These are phyloP conservation scores for Bruguiera sexangula DNA, from an alignment of 345 rosid species.

Conservation along the genomic window DNA sequence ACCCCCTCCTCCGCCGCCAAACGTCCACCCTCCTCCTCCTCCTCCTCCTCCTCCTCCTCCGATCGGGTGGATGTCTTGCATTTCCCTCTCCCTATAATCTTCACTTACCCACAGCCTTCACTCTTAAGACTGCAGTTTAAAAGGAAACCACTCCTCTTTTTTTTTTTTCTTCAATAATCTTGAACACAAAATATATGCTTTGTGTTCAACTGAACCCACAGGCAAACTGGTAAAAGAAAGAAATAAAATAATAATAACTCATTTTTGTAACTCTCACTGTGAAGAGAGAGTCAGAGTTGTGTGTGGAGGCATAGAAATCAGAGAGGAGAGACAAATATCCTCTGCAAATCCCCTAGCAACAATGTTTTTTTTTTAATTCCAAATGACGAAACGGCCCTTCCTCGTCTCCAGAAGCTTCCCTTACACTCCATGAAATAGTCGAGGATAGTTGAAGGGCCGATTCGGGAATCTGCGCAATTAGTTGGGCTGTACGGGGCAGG, in stretches of 20 bases:
- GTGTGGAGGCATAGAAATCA: not conserved
- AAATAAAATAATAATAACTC: no score
- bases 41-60: slow-evolving; percentile 41
- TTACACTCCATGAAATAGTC: no score
- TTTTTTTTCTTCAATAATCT: no score
- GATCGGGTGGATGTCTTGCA: slow-evolving; percentile 63
- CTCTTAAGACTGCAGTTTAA: not conserved
- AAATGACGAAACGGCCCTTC: slow-evolving; percentile 26
- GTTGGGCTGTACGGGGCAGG: slow-evolving; percentile 11
- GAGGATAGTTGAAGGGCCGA: no score
- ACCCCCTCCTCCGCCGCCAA: slow-evolving; percentile 42
- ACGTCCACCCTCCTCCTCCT: slow-evolving; percentile 37
- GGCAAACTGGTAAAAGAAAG: not conserved
- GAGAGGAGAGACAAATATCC: slow-evolving; percentile 33
- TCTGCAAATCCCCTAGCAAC: slow-evolving; percentile 21
- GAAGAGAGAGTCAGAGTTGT: slow-evolving; percentile 2
- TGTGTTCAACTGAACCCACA: not conserved
- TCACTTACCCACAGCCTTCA: not conserved
- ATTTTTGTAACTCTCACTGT: not conserved
- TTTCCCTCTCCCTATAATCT: slow-evolving; percentile 8
- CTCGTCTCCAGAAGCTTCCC: not conserved
- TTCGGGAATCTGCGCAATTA: not conserved
- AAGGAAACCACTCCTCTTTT: no score
- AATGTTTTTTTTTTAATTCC: not conserved
- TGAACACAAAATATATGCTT: not conserved